Conservation (phyloP, 768 basidiomycete species). For the Cyclocybe aegerita region DNA sequence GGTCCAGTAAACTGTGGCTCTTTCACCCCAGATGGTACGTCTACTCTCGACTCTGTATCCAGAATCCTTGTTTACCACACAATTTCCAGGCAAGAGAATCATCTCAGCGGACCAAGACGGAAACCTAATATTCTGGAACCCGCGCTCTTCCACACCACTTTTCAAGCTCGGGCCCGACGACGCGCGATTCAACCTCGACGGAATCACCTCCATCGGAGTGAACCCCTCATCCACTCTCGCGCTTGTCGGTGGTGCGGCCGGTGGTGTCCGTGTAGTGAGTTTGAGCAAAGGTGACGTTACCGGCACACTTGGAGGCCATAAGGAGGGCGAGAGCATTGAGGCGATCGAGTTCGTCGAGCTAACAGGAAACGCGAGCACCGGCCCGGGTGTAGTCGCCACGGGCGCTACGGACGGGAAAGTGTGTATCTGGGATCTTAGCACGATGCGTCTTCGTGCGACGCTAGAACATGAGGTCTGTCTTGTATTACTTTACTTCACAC, state of each 20-base stretch:
- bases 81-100: conserved; percentile 73
- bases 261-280: conserved; percentile 85
- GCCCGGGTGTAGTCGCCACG: conserved; percentile 70
- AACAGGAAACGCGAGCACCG: conserved; percentile 44
- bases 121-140: conserved; percentile 88
- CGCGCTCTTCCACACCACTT: conserved; percentile 69
- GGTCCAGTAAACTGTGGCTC: conserved; percentile 82
- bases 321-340: conserved; percentile 87
- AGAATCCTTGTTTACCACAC: not conserved
- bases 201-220: conserved; percentile 84
- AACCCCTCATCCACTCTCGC: conserved; percentile 89
- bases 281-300: conserved; percentile 85
- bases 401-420: conserved; percentile 94
- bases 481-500: not conserved
- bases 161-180: conserved; percentile 78
- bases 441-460: conserved; percentile 80
- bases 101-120: conserved; percentile 85
- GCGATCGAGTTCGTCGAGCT: conserved; percentile 82
- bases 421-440: conserved; percentile 92
- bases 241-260: conserved; percentile 84
- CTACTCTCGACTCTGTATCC: not conserved
- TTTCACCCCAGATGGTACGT: conserved; percentile 86
- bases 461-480: conserved; percentile 74
- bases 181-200: conserved; percentile 75
- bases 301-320: conserved; percentile 76